phyloP scores from a whole-genome alignment of 805 yeast genomes.

The Yarrowia osloensis region DNA sequence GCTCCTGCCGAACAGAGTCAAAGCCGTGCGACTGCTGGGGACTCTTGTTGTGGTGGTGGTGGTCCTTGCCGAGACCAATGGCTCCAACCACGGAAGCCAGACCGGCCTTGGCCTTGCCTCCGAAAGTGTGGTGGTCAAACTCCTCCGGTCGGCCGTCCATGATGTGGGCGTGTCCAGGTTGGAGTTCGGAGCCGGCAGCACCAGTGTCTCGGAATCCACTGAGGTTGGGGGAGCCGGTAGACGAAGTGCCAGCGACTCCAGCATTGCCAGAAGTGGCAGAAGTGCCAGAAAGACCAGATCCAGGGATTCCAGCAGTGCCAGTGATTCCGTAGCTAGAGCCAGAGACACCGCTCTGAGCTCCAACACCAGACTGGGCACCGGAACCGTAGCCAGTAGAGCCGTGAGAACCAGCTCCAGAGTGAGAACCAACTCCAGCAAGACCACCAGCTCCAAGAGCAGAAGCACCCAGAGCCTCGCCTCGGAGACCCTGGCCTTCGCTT shows the following conservation, averaged over 20 bases:
- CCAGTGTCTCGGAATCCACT: neutral
- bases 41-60: neutral
- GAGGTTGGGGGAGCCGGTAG: neutral
- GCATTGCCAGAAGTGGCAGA: neutral
- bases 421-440: neutral
- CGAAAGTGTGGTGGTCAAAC: neutral
- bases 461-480: neutral
- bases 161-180: neutral
- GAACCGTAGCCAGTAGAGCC: neutral
- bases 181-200: neutral
- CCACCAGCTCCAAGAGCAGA: neutral
- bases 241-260: no score
- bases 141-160: conserved; percentile 19
- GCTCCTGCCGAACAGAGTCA: conserved; percentile 2
- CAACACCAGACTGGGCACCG: no score
- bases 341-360: no score
- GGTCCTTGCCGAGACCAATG: neutral
- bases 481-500: neutral
- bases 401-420: neutral
- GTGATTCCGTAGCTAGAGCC: no score
- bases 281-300: neutral
- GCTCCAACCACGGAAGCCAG: conserved; percentile 16
- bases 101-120: conserved; percentile 24
- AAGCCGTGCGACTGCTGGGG: neutral
- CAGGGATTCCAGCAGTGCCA: no score